Evolutionary conservation across 306 rosid genomes (phyloP).

Genomic region (Rosa multiflora): DNA sequence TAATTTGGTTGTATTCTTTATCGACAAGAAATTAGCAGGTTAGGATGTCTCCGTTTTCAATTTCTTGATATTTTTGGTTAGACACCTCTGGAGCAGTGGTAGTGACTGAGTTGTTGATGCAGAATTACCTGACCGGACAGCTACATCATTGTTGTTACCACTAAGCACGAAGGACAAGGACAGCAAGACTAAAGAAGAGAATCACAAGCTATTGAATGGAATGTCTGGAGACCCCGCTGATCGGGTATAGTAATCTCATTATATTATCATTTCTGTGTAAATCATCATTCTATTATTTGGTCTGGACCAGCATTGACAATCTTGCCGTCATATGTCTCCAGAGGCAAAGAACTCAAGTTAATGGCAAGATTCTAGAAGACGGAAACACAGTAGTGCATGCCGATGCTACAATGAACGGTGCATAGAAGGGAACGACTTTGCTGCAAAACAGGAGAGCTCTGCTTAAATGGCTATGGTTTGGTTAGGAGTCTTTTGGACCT

Average conservation of each 20-base stretch:
- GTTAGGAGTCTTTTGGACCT: constrained; percentile 25
- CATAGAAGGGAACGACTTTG: constrained; percentile 34
- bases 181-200: constrained; percentile 76
- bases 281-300: neutral
- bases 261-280: constrained; percentile 6
- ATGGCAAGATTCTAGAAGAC: constrained; percentile 85
- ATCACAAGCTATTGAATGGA: constrained; percentile 87
- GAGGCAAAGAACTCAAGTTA: constrained; percentile 93
- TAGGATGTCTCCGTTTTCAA: neutral
- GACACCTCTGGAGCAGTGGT: constrained; percentile 10
- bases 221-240: constrained; percentile 79
- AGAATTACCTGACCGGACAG: constrained; percentile 87
- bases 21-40: constrained; percentile 91
- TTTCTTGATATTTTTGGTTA: constrained; percentile 4
- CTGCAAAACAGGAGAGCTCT: constrained; percentile 35
- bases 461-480: constrained; percentile 34
- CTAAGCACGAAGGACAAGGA: constrained; percentile 76
- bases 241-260: constrained; percentile 51
- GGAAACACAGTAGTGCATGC: constrained; percentile 61
- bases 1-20: constrained; percentile 83
- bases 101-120: constrained; percentile 39
- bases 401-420: constrained; percentile 67
- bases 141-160: constrained; percentile 58
- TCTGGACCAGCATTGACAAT: constrained; percentile 19
- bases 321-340: constrained; percentile 33